Evolutionary conservation across 1,284 basidiomycete genomes (phyloP).

Genomic region (Leccinum fuscescens): DNA sequence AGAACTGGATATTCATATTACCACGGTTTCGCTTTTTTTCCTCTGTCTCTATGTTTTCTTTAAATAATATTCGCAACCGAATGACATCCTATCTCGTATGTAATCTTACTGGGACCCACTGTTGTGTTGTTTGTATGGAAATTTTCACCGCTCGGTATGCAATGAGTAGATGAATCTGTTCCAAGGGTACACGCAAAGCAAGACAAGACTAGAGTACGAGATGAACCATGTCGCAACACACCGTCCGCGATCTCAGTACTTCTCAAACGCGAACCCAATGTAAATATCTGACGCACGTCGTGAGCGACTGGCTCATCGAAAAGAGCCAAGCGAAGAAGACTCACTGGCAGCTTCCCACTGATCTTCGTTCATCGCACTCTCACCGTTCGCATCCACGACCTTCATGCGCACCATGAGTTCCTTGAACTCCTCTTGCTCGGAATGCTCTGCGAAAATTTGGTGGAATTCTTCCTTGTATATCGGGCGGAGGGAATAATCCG

Average conservation of each 20-base stretch:
- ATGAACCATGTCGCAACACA: slow-evolving; percentile 1
- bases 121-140: slow-evolving; percentile 16
- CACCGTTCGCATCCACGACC: slow-evolving; percentile 80
- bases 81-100: slow-evolving; percentile 25
- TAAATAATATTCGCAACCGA: slow-evolving; percentile 5
- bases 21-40: neutral
- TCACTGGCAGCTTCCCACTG: slow-evolving; percentile 96
- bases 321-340: slow-evolving; percentile 34
- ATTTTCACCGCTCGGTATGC: neutral
- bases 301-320: slow-evolving; percentile 6
- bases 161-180: neutral
- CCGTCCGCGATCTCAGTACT: slow-evolving; percentile 41
- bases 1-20: slow-evolving; percentile 17
- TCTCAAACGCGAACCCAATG: slow-evolving; percentile 80
- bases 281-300: slow-evolving; percentile 63
- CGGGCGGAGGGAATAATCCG: slow-evolving; percentile 75
- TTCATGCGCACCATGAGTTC: slow-evolving; percentile 84
- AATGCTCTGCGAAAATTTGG: slow-evolving; percentile 79
- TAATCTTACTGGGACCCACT: slow-evolving; percentile 30
- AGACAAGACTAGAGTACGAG: neutral
- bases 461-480: slow-evolving; percentile 89
- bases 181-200: slow-evolving; percentile 4
- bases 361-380: slow-evolving; percentile 86
- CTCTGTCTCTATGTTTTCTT: slow-evolving; percentile 7
- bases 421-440: slow-evolving; percentile 72